phyloP scores from a whole-genome alignment of 2,329 filamentous ascomycete genomes.

The Botryotinia convoluta region DNA sequence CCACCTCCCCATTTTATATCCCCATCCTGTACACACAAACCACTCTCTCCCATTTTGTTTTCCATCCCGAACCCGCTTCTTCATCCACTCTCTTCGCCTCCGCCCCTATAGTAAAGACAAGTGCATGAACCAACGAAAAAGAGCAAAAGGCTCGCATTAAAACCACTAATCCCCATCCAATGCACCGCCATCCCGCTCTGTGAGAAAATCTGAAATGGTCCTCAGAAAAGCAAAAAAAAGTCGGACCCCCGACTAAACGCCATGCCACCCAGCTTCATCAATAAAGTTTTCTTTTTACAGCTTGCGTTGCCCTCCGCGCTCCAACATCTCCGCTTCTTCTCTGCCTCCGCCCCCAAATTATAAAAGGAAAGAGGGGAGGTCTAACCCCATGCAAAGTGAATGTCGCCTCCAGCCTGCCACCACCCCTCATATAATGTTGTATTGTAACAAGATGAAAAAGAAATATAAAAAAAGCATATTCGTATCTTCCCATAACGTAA shows the following conservation, averaged over 20 bases:
- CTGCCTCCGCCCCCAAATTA: background rate
- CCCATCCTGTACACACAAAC: constrained; percentile 2
- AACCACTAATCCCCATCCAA: constrained; percentile 1
- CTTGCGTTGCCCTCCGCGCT: background rate
- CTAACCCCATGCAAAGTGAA: constrained; percentile 9
- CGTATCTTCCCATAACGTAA: constrained; percentile 11
- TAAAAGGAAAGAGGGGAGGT: background rate
- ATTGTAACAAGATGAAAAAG: constrained; percentile 13
- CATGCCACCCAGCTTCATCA: constrained; percentile 12
- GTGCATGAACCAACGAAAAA: constrained; percentile 7
- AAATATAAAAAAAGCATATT: constrained; percentile 9
- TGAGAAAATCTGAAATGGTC: background rate
- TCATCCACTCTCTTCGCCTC: background rate
- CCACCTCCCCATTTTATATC: background rate
- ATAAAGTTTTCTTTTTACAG: constrained; percentile 15
- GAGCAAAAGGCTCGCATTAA: constrained; percentile 8
- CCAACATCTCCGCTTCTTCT: background rate
- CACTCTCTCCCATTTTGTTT: background rate
- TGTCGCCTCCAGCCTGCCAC: constrained; percentile 2
- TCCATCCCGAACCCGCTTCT: background rate
- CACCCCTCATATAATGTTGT: constrained; percentile 11
- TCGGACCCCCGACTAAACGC: constrained; percentile 8
- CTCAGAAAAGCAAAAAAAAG: background rate
- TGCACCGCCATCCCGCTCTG: constrained; percentile 4
- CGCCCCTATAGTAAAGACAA: constrained; percentile 7